These are phyloP conservation scores for Emmonsiellopsis sp. DNA, from an alignment of 2,329 filamentous ascomycete species.

Conservation along the genomic window DNA sequence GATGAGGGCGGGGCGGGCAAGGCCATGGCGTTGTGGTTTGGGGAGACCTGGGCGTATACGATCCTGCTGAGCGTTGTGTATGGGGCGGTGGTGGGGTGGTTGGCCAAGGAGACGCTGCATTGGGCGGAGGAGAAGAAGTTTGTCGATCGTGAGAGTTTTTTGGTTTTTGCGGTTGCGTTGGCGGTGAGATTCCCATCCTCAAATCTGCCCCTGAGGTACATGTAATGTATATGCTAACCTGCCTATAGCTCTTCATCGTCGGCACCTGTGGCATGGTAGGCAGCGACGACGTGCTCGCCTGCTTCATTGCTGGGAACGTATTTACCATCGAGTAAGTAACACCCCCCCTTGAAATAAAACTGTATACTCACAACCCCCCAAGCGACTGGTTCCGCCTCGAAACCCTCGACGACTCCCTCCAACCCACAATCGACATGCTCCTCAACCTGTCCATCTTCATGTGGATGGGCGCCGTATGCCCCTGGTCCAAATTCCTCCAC, in stretches of 20 bases:
- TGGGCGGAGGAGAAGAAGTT: constrained; percentile 74
- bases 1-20: constrained; percentile 49
- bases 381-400: constrained; percentile 84
- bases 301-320: constrained; percentile 82
- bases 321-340: constrained; percentile 75
- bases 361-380: constrained; percentile 11
- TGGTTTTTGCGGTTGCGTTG: constrained; percentile 76
- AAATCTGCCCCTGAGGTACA: not conserved
- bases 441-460: constrained; percentile 83
- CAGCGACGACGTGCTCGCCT: constrained; percentile 81
- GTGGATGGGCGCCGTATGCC: constrained; percentile 81
- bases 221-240: constrained; percentile 2
- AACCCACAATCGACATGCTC: constrained; percentile 90
- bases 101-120: constrained; percentile 72
- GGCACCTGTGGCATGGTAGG: constrained; percentile 82
- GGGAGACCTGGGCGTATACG: constrained; percentile 74
- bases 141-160: constrained; percentile 78
- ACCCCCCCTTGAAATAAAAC: not conserved
- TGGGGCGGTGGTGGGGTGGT: constrained; percentile 67
- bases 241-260: constrained; percentile 62
- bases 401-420: constrained; percentile 82
- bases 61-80: constrained; percentile 72
- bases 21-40: constrained; percentile 74
- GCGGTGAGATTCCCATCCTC: constrained; percentile 44
- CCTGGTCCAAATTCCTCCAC: constrained; percentile 62